Percentiles rank a stretch among this genome's conserved stretches.
Evolutionary conservation across 169 alveolate genomes (phyloP).

Genomic region (Eimeria acervulina): DNA sequence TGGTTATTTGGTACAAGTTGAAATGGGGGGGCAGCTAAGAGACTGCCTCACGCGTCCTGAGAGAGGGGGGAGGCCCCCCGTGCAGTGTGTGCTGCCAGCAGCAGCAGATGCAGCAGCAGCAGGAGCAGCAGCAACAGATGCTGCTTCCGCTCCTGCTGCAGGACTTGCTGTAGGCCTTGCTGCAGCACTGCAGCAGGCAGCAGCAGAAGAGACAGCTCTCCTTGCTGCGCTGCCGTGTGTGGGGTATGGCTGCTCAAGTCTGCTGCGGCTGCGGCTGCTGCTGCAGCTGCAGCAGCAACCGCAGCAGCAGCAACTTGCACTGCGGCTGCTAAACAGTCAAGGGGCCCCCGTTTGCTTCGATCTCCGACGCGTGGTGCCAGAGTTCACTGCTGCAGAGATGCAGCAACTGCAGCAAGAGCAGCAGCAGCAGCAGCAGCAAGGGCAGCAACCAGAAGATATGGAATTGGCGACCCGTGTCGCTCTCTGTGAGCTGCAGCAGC

Average conservation of each 20-base stretch:
- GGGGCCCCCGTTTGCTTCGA: not conserved
- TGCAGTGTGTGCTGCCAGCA: conserved; percentile 50
- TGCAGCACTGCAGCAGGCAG: conserved; percentile 52
- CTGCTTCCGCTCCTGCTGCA: conserved; percentile 1
- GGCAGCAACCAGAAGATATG: conserved; percentile 1
- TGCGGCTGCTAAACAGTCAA: not conserved
- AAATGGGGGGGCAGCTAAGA: conserved; percentile 20
- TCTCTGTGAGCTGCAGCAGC: conserved; percentile 56
- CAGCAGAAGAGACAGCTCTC: conserved; percentile 29
- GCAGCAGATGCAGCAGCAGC: conserved; percentile 63
- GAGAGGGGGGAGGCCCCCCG: not conserved
- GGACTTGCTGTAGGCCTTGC: conserved; percentile 13
- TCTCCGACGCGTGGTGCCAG: conserved; percentile 1
- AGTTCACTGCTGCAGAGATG: conserved; percentile 39
- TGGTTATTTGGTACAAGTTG: not conserved
- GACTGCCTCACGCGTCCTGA: not conserved
- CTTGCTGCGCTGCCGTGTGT: conserved; percentile 54
- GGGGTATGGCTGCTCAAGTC: conserved; percentile 38
- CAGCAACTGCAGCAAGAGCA: conserved; percentile 48
- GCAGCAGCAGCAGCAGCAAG: conserved; percentile 40
- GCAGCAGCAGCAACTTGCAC: conserved; percentile 39
- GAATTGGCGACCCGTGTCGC: not conserved
- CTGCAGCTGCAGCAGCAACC: conserved; percentile 68
- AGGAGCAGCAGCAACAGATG: not conserved
- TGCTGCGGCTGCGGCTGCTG: conserved; percentile 51